Evolutionary conservation across 495 filamentous ascomycete genomes (phyloP).

Genomic region (Aspergillus ostianus): DNA sequence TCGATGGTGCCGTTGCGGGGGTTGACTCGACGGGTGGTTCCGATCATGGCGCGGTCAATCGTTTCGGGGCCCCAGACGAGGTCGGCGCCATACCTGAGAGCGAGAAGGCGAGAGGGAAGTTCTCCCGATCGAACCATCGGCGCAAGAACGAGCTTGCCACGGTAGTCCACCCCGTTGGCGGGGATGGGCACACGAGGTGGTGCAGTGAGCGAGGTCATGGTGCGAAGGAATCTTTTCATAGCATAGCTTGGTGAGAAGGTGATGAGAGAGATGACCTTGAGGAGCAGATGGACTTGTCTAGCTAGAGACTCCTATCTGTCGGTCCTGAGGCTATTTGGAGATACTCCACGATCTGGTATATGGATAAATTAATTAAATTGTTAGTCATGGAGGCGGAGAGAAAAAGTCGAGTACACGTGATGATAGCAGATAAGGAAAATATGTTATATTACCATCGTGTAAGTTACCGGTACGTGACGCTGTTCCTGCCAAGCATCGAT

Average conservation of each 20-base stretch:
- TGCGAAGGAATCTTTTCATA: slow-evolving; percentile 46
- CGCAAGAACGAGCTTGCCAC: slow-evolving; percentile 88
- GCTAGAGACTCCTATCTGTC: neutral
- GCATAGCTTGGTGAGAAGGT: slow-evolving; percentile 24
- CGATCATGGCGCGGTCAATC: slow-evolving; percentile 86
- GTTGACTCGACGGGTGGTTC: slow-evolving; percentile 73
- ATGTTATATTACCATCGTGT: neutral
- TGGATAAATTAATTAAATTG: neutral
- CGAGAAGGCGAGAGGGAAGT: slow-evolving; percentile 80
- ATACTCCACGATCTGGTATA: slow-evolving; percentile 5
- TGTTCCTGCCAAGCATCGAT: slow-evolving; percentile 3
- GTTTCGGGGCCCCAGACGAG: slow-evolving; percentile 98
- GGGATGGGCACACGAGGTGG: slow-evolving; percentile 73
- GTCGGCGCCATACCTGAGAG: slow-evolving; percentile 93
- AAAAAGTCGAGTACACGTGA: slow-evolving; percentile 26
- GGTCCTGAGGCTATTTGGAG: neutral
- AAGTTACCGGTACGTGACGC: slow-evolving; percentile 10
- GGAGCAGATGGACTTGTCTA: neutral
- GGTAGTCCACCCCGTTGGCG: slow-evolving; percentile 84
- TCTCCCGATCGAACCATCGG: slow-evolving; percentile 98
- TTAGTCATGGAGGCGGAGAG: slow-evolving; percentile 15
- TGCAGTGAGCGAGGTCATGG: slow-evolving; percentile 56
- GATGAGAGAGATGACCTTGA: neutral
- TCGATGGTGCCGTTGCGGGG: slow-evolving; percentile 73
- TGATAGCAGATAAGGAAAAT: slow-evolving; percentile 25